Evolutionary conservation across 768 basidiomycete species (phyloP).

Genomic region (Cantharellus cinnabarinus): DNA sequence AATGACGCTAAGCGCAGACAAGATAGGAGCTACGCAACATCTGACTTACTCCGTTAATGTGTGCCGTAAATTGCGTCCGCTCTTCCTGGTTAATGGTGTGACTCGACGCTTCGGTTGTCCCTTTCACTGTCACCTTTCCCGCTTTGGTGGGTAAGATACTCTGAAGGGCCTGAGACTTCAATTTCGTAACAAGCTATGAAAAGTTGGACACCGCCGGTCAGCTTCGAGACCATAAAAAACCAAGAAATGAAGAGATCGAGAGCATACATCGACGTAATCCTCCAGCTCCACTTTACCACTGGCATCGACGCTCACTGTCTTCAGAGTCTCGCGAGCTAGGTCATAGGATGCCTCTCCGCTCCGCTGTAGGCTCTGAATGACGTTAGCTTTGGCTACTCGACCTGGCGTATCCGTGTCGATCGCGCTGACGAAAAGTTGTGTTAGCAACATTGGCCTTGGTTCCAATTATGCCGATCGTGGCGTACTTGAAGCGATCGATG

Average conservation of each 20-base stretch:
- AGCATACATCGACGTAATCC: conserved; percentile 86
- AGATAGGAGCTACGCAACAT: not conserved
- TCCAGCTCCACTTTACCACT: conserved; percentile 93
- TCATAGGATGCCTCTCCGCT: conserved; percentile 44
- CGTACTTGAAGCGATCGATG: conserved; percentile 90
- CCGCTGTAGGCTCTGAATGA: conserved; percentile 56
- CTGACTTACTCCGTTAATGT: conserved; percentile 72
- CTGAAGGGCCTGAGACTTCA: conserved; percentile 20
- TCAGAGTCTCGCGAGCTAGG: conserved; percentile 40
- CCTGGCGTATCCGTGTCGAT: conserved; percentile 65
- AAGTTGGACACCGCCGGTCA: not conserved
- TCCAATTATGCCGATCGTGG: conserved; percentile 10
- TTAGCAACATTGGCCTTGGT: not conserved
- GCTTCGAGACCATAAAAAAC: not conserved
- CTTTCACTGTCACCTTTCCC: conserved; percentile 85
- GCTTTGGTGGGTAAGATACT: conserved; percentile 38
- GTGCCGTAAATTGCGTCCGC: conserved; percentile 86
- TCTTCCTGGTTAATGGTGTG: conserved; percentile 98
- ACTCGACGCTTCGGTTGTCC: conserved; percentile 85
- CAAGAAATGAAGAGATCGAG: not conserved
- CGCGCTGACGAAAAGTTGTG: conserved; percentile 23
- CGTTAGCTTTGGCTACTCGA: conserved; percentile 60
- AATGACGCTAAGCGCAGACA: not conserved
- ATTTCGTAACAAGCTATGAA: conserved; percentile 58
- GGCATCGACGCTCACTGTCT: conserved; percentile 83